Conservation (phyloP, 1,284 basidiomycete species). For the Mycosarcoma maydis region DNA sequence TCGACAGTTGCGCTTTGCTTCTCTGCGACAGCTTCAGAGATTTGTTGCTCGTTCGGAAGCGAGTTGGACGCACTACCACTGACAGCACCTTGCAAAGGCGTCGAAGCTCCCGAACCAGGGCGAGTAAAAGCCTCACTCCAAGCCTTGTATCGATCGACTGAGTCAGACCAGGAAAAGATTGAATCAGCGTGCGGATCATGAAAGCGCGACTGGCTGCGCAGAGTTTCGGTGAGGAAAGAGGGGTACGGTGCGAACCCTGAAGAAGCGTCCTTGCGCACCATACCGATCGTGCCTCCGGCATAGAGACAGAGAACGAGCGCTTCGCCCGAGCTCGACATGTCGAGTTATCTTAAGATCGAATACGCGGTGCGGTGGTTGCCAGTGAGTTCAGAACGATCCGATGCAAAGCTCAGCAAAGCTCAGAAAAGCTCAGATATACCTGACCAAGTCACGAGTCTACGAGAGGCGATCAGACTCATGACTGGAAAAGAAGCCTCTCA, state of each 20-base stretch:
- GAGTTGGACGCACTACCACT: background rate
- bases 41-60: constrained; percentile 2
- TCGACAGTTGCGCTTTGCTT: constrained; percentile 6
- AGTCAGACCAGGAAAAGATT: constrained; percentile 62
- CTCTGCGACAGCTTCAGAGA: constrained; percentile 24
- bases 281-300: constrained; percentile 79
- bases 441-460: too few species aligned
- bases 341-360: background rate
- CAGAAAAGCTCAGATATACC: too few species aligned
- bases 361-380: background rate
- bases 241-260: constrained; percentile 85
- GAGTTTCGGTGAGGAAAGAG: constrained; percentile 79
- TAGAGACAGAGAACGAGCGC: constrained; percentile 81
- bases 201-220: constrained; percentile 81
- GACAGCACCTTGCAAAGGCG: constrained; percentile 15
- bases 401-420: background rate
- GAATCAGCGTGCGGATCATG: constrained; percentile 74
- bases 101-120: constrained; percentile 44
- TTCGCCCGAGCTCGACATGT: constrained; percentile 43
- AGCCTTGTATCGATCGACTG: constrained; percentile 59
- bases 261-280: constrained; percentile 67
- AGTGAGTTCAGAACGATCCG: background rate
- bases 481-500: too few species aligned
- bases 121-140: constrained; percentile 58
- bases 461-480: too few species aligned